Evolutionary conservation across 2,329 filamentous ascomycete genomes (phyloP).

Genomic region (Cladophialophora bantiana): DNA sequence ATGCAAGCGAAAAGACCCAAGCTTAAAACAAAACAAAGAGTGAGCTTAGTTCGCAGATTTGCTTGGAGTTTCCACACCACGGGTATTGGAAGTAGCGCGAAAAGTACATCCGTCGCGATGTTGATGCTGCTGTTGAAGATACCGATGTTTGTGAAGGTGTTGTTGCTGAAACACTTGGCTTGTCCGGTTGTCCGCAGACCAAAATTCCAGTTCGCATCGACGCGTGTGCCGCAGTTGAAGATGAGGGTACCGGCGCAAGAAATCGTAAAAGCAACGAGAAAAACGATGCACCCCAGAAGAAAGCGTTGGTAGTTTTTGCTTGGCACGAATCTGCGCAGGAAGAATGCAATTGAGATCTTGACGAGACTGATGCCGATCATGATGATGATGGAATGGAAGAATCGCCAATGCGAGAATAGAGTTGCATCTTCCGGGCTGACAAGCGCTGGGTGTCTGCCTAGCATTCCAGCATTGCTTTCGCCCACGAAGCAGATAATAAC

Average conservation of each 20-base stretch:
- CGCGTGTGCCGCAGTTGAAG: slow-evolving; percentile 55
- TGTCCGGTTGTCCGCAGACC: slow-evolving; percentile 42
- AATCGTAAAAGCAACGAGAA: slow-evolving; percentile 53
- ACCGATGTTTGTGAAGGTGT: slow-evolving; percentile 53
- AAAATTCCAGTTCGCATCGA: slow-evolving; percentile 55
- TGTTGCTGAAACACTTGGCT: slow-evolving; percentile 53
- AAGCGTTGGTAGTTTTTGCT: slow-evolving; percentile 51
- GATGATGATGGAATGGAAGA: slow-evolving; percentile 56
- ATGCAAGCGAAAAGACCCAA: slow-evolving; percentile 55
- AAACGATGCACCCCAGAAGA: slow-evolving; percentile 53
- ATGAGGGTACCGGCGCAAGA: slow-evolving; percentile 56
- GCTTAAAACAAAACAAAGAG: slow-evolving; percentile 52
- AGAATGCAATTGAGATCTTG: slow-evolving; percentile 58
- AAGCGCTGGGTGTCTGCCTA: slow-evolving; percentile 55
- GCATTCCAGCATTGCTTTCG: slow-evolving; percentile 44
- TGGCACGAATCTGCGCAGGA: slow-evolving; percentile 54
- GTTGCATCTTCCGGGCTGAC: slow-evolving; percentile 46
- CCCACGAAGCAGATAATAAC: slow-evolving; percentile 52
- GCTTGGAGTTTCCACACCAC: slow-evolving; percentile 54
- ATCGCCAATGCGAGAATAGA: slow-evolving; percentile 52
- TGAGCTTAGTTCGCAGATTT: slow-evolving; percentile 49
- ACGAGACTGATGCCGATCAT: slow-evolving; percentile 55
- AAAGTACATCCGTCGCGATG: slow-evolving; percentile 55
- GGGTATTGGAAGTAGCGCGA: slow-evolving; percentile 53
- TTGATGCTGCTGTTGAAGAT: slow-evolving; percentile 58